Conservation (phyloP, 73 alveolate genomes). For the Tetrahymena borealis region DNA sequence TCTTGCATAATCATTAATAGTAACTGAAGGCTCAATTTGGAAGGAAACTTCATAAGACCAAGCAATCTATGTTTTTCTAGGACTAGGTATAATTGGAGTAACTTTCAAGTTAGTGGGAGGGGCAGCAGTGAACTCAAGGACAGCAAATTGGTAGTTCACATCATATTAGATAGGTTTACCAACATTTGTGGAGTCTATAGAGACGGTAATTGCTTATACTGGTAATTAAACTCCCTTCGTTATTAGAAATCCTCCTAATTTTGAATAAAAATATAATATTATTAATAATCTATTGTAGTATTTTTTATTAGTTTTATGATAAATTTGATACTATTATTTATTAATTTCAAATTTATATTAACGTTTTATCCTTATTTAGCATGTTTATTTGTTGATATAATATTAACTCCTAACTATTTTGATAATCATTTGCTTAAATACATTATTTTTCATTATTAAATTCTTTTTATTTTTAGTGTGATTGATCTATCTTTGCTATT, state of each 20-base stretch:
- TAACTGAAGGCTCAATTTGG: neutral
- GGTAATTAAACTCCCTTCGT: neutral
- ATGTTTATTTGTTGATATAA: too few relatives aligned
- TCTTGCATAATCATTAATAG: neutral
- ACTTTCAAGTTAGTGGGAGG: neutral
- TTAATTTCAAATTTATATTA: too few relatives aligned
- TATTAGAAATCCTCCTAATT: neutral
- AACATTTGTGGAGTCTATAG: neutral
- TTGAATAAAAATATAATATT: neutral
- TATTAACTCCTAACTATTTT: too few relatives aligned
- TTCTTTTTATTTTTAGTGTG: too few relatives aligned
- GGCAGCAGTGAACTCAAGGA: neutral
- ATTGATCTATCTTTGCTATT: too few relatives aligned
- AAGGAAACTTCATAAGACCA: neutral
- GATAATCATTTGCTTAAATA: too few relatives aligned
- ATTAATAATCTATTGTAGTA: too few relatives aligned
- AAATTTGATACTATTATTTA: too few relatives aligned
- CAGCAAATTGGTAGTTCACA: neutral
- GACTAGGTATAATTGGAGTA: neutral
- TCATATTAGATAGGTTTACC: neutral
- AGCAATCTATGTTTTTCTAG: neutral
- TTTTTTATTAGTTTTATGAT: too few relatives aligned
- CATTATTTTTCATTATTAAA: too few relatives aligned
- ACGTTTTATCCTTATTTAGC: too few relatives aligned
- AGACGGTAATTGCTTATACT: neutral